Evolutionary conservation across 2,329 filamentous ascomycete genomes (phyloP).

Genomic region (Davidsoniella australis): DNA sequence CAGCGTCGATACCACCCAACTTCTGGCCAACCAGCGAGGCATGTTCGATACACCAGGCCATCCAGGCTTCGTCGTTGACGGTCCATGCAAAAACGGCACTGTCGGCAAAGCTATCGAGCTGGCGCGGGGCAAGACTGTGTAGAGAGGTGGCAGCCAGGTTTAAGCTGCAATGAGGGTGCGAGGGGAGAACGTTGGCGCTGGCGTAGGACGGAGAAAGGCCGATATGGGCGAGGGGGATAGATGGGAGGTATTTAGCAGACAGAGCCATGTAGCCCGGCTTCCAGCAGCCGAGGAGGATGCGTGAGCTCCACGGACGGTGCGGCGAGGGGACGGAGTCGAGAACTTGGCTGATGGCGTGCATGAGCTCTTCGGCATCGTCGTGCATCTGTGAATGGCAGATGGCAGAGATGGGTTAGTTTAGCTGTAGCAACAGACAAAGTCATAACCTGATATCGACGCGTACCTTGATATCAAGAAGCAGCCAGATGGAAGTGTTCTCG

Average conservation of each 20-base stretch:
- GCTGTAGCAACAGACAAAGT: not conserved
- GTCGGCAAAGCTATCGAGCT: slow-evolving; percentile 30
- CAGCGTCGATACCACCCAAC: slow-evolving; percentile 43
- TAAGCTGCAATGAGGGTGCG: slow-evolving; percentile 62
- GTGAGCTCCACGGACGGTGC: slow-evolving; percentile 47
- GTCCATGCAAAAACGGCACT: slow-evolving; percentile 68
- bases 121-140: slow-evolving; percentile 40
- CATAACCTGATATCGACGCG: slow-evolving; percentile 6
- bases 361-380: slow-evolving; percentile 53
- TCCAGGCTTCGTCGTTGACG: slow-evolving; percentile 60
- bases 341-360: slow-evolving; percentile 48
- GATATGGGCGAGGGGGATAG: slow-evolving; percentile 49
- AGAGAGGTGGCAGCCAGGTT: slow-evolving; percentile 43
- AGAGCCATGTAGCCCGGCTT: slow-evolving; percentile 54
- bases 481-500: slow-evolving; percentile 52
- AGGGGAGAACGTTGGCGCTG: slow-evolving; percentile 43
- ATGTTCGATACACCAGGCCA: slow-evolving; percentile 56
- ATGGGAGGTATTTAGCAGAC: slow-evolving; percentile 42
- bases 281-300: slow-evolving; percentile 73
- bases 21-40: slow-evolving; percentile 16
- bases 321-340: slow-evolving; percentile 34
- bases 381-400: slow-evolving; percentile 34
- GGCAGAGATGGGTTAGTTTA: not conserved
- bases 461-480: slow-evolving; percentile 80
- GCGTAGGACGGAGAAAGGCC: slow-evolving; percentile 52